Base-by-base conservation (phyloP, 1,284 basidiomycete species). In the Ustilago crameri region DNA sequence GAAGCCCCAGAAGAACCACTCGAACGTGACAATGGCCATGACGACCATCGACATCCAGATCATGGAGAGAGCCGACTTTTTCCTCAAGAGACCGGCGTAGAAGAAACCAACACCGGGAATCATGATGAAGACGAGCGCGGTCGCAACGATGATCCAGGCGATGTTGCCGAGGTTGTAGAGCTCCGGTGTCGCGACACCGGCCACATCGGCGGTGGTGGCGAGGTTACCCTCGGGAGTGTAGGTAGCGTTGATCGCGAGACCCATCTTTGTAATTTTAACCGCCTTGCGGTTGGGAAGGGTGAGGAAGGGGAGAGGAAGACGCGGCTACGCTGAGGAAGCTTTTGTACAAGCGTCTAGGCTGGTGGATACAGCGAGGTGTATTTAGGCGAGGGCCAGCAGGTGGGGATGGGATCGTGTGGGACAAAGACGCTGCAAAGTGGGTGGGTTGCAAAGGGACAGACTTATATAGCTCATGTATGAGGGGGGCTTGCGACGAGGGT, bases 41-140 rank as follows among this genome's bases (percentile, higher is more conserved):
- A 89, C 88, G 82, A 90, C 89, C 87, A 96, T 88, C 48, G 89
- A 89, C 23, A 93, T 86, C 85, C 90, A 93, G 45, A 98, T 90
- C 92, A 95, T 94, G 20, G 91, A 93, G 9, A 97, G 87, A 0
- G 94, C 95, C 78, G 95, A 96, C 85, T 96, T 96, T 43, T 92
- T 88, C 52, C 92, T 87, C 46, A 90, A 84, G 7, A 88, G 84
- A 76, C 93, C 94, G 30, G 92, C 91, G 85, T 96, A 95, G 87
- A 95, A 93, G 84, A 90, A 93, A 24, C 82, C 72, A 17, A 82
- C 54, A 47, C 80, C 80, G 41, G 93, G 93, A 82, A 93, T 88
- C 94, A 96, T 96, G 84, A 95, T 87, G 88, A 90, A 94, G 26
- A 95, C 93, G 30, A 87, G 82, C 1, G 83, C 84, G 27, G 89